Evolutionary conservation across 2,329 filamentous ascomycete species (phyloP).

Genomic region (Aspergillus sp.): DNA sequence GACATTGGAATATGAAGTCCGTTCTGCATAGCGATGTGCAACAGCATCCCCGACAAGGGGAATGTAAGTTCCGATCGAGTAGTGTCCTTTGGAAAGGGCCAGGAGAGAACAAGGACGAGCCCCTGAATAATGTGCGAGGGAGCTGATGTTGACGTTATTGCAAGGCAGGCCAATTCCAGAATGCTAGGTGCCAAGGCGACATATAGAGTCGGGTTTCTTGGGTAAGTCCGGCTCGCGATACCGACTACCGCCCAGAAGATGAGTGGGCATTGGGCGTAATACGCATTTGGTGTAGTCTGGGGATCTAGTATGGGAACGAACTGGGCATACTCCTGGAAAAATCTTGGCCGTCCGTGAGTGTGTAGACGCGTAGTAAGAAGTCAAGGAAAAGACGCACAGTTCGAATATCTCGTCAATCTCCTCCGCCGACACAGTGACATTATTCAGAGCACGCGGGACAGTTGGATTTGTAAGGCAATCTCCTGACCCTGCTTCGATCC

Average conservation of each 20-base stretch:
- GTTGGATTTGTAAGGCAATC: slow-evolving; percentile 20
- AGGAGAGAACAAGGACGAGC: slow-evolving; percentile 38
- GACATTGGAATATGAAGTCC: slow-evolving; percentile 44
- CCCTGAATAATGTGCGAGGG: slow-evolving; percentile 38
- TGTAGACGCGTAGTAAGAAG: not conserved
- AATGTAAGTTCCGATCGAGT: slow-evolving; percentile 35
- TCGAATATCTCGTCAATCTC: slow-evolving; percentile 41
- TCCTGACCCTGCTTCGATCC: slow-evolving; percentile 10
- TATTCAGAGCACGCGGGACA: slow-evolving; percentile 29
- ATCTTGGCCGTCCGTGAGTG: slow-evolving; percentile 16
- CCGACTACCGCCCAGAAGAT: slow-evolving; percentile 73
- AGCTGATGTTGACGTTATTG: slow-evolving; percentile 25
- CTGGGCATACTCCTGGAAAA: slow-evolving; percentile 37
- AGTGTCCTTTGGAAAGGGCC: slow-evolving; percentile 40
- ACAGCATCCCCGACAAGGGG: slow-evolving; percentile 34
- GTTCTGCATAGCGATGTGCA: slow-evolving; percentile 46
- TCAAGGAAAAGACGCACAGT: slow-evolving; percentile 22
- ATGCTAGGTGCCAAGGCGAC: slow-evolving; percentile 34
- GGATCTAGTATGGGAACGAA: slow-evolving; percentile 41
- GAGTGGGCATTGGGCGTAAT: slow-evolving; percentile 73
- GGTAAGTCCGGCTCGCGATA: slow-evolving; percentile 37
- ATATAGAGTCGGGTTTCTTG: slow-evolving; percentile 39
- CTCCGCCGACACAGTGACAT: slow-evolving; percentile 25
- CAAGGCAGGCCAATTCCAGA: slow-evolving; percentile 37
- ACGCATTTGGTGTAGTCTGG: slow-evolving; percentile 66